A percentile compares a stretch with the other conserved stretches of the same genome.
Evolutionary conservation across 345 rosid species (phyloP).

Genomic region (Eucalyptus fibrosa): DNA sequence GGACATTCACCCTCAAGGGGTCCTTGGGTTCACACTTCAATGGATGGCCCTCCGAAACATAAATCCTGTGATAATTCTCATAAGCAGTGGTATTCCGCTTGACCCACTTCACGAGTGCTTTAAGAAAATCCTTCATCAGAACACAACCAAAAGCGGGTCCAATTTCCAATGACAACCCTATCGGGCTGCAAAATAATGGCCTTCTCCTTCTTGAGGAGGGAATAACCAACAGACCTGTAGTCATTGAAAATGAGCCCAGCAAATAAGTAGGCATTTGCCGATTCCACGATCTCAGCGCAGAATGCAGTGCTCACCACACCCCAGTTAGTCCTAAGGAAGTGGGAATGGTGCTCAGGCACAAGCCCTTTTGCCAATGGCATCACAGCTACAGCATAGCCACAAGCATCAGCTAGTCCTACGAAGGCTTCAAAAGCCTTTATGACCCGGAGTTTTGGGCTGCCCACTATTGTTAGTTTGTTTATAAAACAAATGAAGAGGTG

Average conservation of each 20-base stretch:
- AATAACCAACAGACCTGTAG: slow-evolving; percentile 72
- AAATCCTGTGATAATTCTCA: slow-evolving; percentile 66
- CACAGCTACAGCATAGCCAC: slow-evolving; percentile 46
- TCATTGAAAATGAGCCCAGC: slow-evolving; percentile 76
- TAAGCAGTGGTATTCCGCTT: slow-evolving; percentile 37
- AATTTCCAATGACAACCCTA: slow-evolving; percentile 38
- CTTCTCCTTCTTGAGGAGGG: slow-evolving; percentile 63
- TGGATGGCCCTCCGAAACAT: slow-evolving; percentile 51
- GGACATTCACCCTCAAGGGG: slow-evolving; percentile 57
- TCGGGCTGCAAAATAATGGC: slow-evolving; percentile 63
- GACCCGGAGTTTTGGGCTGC: slow-evolving; percentile 40
- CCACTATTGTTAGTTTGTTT: too few species aligned
- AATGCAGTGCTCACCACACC: slow-evolving; percentile 68
- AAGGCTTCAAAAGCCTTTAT: slow-evolving; percentile 41
- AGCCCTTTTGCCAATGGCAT: slow-evolving; percentile 82
- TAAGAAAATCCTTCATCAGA: slow-evolving; percentile 59
- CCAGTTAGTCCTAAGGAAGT: slow-evolving; percentile 66
- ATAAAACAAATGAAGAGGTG: too few species aligned
- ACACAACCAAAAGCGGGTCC: slow-evolving; percentile 72
- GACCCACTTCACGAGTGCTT: slow-evolving; percentile 37
- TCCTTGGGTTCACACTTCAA: slow-evolving; percentile 28
- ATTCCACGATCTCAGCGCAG: slow-evolving; percentile 72
- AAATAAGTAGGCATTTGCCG: slow-evolving; percentile 63
- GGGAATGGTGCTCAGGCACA: slow-evolving; percentile 60
- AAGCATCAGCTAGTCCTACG: slow-evolving; percentile 45